phyloP scores from a whole-genome alignment of 352 stramenopile species.

The Phytophthora aleatoria region DNA sequence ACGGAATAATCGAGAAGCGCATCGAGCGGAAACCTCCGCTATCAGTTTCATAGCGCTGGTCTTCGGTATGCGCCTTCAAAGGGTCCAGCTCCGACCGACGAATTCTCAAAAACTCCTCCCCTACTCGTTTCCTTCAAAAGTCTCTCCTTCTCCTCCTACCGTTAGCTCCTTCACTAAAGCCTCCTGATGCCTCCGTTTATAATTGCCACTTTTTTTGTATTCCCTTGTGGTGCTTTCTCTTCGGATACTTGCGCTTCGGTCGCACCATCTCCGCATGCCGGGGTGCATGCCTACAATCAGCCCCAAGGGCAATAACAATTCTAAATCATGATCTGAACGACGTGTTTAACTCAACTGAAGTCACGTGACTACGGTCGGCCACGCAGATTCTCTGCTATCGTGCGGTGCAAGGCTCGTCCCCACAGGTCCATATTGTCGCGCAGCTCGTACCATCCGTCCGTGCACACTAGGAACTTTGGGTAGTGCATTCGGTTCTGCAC shows the following conservation, averaged over 20 bases:
- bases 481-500: slow-evolving; percentile 41
- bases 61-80: slow-evolving; percentile 33
- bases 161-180: not conserved
- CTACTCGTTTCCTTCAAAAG: slow-evolving; percentile 34
- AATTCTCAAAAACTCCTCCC: slow-evolving; percentile 37
- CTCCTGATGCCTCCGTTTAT: no score
- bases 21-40: slow-evolving; percentile 49
- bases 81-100: slow-evolving; percentile 28
- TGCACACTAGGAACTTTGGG: slow-evolving; percentile 31
- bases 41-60: slow-evolving; percentile 51
- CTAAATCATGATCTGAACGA: not conserved
- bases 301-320: no score
- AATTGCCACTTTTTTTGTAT: slow-evolving; percentile 34
- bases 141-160: slow-evolving; percentile 39
- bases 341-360: not conserved
- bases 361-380: slow-evolving; percentile 1
- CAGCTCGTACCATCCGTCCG: slow-evolving; percentile 36
- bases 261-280: not conserved
- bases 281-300: no score
- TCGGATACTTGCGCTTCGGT: slow-evolving; percentile 30
- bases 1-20: slow-evolving; percentile 60
- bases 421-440: slow-evolving; percentile 41
- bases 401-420: slow-evolving; percentile 29
- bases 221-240: slow-evolving; percentile 39
- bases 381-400: slow-evolving; percentile 29